Percentiles rank a stretch among this genome's conserved stretches.
phyloP scores from a whole-genome alignment of 1,284 basidiomycete species.

The Leccinum solheimii region DNA sequence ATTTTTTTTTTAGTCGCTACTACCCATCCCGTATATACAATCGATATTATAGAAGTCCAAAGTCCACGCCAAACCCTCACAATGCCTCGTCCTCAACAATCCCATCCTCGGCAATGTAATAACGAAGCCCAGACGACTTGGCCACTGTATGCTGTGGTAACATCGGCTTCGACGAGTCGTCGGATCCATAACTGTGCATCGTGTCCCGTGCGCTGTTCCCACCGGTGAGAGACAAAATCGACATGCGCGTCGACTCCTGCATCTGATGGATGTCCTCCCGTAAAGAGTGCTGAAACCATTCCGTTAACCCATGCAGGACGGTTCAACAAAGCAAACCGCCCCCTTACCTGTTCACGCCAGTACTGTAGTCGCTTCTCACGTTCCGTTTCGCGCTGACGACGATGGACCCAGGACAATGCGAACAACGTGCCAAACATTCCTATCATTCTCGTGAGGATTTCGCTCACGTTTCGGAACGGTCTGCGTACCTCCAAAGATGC shows the following conservation, averaged over 20 bases:
- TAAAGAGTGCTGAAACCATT: constrained; percentile 59
- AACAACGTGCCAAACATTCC: constrained; percentile 72
- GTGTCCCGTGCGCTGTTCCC: constrained; percentile 47
- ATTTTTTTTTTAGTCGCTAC: background rate
- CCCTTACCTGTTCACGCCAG: constrained; percentile 78
- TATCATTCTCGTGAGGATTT: constrained; percentile 27
- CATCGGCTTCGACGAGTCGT: constrained; percentile 58
- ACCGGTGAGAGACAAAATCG: constrained; percentile 53
- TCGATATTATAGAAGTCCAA: background rate
- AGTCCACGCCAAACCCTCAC: background rate
- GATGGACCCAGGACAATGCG: constrained; percentile 69
- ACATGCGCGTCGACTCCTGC: constrained; percentile 68
- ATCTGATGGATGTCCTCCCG: constrained; percentile 76
- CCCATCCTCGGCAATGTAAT: background rate
- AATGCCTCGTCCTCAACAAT: background rate
- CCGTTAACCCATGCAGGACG: background rate
- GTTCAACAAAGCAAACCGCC: background rate
- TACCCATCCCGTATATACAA: background rate
- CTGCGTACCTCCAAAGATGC: constrained; percentile 65
- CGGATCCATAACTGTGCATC: constrained; percentile 48
- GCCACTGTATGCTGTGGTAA: constrained; percentile 45
- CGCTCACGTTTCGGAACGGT: background rate
- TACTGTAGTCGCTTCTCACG: constrained; percentile 82
- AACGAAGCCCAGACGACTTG: constrained; percentile 55
- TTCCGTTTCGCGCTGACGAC: constrained; percentile 69